phyloP scores from a whole-genome alignment of 371 early-diverging fungal species.

The Umbelopsis sp. region DNA sequence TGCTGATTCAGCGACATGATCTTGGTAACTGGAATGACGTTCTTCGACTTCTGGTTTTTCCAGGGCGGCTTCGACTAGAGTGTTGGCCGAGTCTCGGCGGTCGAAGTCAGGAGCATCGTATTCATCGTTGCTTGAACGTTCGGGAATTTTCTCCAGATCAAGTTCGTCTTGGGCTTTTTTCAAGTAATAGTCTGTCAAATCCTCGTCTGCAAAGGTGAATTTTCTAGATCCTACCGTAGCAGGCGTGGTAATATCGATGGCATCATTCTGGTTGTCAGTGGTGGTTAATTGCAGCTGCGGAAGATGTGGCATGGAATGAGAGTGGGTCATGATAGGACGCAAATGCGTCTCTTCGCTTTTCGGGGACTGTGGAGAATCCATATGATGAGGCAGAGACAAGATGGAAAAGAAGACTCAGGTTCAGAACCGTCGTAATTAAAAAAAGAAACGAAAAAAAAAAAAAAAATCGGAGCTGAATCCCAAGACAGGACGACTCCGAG shows the following conservation, averaged over 20 bases:
- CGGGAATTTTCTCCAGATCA: not conserved
- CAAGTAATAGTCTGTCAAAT: slow-evolving; percentile 20
- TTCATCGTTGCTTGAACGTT: not conserved
- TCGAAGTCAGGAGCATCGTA: not conserved
- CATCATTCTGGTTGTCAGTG: not conserved
- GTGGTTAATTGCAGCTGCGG: slow-evolving; percentile 13
- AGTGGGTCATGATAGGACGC: not conserved
- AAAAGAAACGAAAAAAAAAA: too few relatives aligned
- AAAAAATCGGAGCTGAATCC: too few relatives aligned
- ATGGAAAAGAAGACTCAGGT: not conserved
- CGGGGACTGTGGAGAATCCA: not conserved
- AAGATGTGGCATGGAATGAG: slow-evolving; percentile 8
- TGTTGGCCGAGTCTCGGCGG: slow-evolving; percentile 28
- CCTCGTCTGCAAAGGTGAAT: slow-evolving; percentile 9
- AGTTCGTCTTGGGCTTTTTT: slow-evolving; percentile 2
- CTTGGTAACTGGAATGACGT: slow-evolving; percentile 51
- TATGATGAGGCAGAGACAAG: not conserved
- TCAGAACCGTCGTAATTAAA: too few relatives aligned
- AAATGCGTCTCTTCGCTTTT: not conserved
- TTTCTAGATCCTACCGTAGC: not conserved
- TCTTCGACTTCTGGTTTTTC: slow-evolving; percentile 46
- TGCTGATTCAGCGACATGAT: slow-evolving; percentile 50
- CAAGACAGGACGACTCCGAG: too few relatives aligned
- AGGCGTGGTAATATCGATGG: not conserved
- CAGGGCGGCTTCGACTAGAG: slow-evolving; percentile 48